Percentiles rank a stretch among this genome's conserved stretches.
These are phyloP conservation scores for Xylaria sp. DNA, from an alignment of 2,329 filamentous ascomycete genomes.

Conservation along the genomic window DNA sequence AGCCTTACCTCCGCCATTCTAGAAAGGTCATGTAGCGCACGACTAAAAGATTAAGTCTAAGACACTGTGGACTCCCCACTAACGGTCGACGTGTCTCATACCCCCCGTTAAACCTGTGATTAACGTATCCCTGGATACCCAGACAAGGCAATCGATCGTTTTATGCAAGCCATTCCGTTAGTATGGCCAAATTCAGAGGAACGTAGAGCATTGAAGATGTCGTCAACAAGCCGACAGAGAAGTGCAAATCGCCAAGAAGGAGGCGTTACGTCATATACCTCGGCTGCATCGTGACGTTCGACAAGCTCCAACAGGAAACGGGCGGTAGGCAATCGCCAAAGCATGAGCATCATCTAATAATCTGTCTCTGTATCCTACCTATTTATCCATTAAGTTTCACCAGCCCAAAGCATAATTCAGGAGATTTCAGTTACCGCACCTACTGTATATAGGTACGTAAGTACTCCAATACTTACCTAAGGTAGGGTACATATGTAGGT, in stretches of 20 bases:
- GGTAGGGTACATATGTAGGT: neutral
- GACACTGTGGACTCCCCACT: too few species aligned
- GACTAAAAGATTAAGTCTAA: too few species aligned
- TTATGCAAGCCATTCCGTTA: neutral
- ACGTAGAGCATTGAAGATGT: neutral
- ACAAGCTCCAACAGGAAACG: slow-evolving; percentile 9
- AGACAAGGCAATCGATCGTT: neutral
- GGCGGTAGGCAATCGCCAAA: neutral
- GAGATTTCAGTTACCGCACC: neutral
- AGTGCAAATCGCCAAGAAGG: neutral
- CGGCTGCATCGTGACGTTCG: neutral
- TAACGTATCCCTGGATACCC: neutral
- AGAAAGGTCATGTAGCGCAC: too few species aligned
- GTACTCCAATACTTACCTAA: neutral
- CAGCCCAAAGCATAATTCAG: neutral
- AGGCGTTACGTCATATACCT: slow-evolving; percentile 9
- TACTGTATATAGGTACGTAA: neutral
- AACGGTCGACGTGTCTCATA: neutral
- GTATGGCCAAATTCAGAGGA: neutral
- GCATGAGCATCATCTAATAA: neutral
- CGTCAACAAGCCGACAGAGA: neutral
- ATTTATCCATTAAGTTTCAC: slow-evolving; percentile 25
- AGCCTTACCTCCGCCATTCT: too few species aligned
- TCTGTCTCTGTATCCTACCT: slow-evolving; percentile 23
- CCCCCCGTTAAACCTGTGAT: neutral